A percentile compares a stretch with the other conserved stretches of the same genome.
These are phyloP conservation scores for Rhodotorula sp. DNA, from an alignment of 1,284 basidiomycete genomes.

Conservation along the genomic window DNA sequence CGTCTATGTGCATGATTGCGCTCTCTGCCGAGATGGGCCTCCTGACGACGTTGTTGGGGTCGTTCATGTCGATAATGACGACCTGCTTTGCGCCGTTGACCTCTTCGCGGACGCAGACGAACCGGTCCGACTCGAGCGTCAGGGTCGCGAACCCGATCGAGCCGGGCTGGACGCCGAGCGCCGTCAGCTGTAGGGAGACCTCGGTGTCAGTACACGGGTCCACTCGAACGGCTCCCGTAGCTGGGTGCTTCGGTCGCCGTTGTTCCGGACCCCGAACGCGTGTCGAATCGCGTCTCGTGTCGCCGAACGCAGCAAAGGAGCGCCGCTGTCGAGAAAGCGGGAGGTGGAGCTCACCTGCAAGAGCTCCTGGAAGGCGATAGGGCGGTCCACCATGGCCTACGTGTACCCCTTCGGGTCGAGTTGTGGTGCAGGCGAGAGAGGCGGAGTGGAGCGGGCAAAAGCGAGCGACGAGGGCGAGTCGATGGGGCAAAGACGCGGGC, in stretches of 20 bases:
- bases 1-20: conserved; percentile 96
- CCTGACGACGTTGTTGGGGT: conserved; percentile 93
- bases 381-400: conserved; percentile 32
- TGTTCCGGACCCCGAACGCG: background rate
- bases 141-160: conserved; percentile 97
- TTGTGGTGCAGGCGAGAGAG: no score
- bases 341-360: conserved; percentile 22
- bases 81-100: conserved; percentile 68
- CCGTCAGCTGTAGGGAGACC: conserved; percentile 71
- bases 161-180: conserved; percentile 90
- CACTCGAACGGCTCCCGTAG: background rate
- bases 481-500: background rate
- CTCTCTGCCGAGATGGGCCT: conserved; percentile 97
- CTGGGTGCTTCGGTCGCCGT: background rate
- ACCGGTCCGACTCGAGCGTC: conserved; percentile 95
- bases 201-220: conserved; percentile 19
- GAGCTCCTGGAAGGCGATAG: conserved; percentile 41
- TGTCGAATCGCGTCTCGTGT: background rate
- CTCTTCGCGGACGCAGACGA: conserved; percentile 68
- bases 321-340: background rate
- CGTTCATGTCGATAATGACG: conserved; percentile 92
- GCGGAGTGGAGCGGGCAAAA: no score
- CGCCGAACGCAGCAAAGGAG: conserved; percentile 4
- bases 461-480: background rate
- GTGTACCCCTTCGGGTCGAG: background rate